Evolutionary conservation across 306 rosid genomes (phyloP).

Genomic region (barrel medic (Medicago truncatula)): MtrunA17r5.0-ANR NC_053046.1:17146001-17146500

Average conservation of each 20-base stretch:
- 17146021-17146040: background rate
- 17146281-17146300: constrained; percentile 4
- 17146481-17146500: too few species aligned
- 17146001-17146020: background rate
- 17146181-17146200: constrained; percentile 16
- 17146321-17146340: background rate
- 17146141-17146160: constrained; percentile 49
- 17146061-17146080: background rate
- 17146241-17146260: constrained; percentile 16
- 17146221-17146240: constrained; percentile 29
- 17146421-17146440: too few species aligned
- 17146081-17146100: constrained; percentile 38
- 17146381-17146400: too few species aligned
- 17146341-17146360: background rate
- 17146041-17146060: background rate
- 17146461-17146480: too few species aligned
- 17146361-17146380: background rate
- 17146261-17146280: constrained; percentile 51
- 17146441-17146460: too few species aligned
- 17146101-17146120: constrained; percentile 32
- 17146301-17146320: constrained; percentile 32
- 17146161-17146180: constrained; percentile 35
- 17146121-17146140: constrained; percentile 49
- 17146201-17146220: constrained; percentile 46
- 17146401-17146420: too few species aligned